Conservation (phyloP, 495 filamentous ascomycete genomes). For the Stereocaulon alpinum region DNA sequence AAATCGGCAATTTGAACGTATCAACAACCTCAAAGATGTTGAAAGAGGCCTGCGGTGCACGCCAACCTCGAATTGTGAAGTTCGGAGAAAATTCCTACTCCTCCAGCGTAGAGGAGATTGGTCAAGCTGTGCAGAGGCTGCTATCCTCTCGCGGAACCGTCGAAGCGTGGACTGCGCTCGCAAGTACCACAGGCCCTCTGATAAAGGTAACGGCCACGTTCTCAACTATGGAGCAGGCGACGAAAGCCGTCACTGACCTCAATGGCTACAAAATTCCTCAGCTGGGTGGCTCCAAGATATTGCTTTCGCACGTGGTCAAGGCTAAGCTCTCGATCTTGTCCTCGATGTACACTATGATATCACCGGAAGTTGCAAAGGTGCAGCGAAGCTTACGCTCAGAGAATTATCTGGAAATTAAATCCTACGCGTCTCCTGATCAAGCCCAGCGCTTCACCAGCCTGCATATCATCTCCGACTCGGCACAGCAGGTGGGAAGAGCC, state of each 20-base stretch:
- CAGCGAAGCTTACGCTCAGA: neutral
- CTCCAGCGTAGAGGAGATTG: neutral
- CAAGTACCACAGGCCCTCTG: neutral
- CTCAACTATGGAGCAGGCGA: slow-evolving; percentile 5
- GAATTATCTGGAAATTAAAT: slow-evolving; percentile 7
- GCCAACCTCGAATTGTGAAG: neutral
- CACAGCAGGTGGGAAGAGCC: slow-evolving; percentile 13
- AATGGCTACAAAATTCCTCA: slow-evolving; percentile 13
- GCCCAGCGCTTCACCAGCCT: slow-evolving; percentile 7
- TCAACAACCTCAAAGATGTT: neutral
- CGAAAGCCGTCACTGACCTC: slow-evolving; percentile 1
- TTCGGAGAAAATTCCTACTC: slow-evolving; percentile 10
- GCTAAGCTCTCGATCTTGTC: slow-evolving; percentile 11
- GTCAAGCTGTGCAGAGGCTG: slow-evolving; percentile 6
- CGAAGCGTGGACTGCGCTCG: slow-evolving; percentile 8
- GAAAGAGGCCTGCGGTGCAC: slow-evolving; percentile 7
- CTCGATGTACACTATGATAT: neutral
- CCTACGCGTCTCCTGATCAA: slow-evolving; percentile 1
- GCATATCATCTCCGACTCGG: slow-evolving; percentile 4
- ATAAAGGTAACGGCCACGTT: slow-evolving; percentile 14
- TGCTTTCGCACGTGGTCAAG: slow-evolving; percentile 10
- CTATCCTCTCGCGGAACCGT: slow-evolving; percentile 1
- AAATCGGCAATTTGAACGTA: slow-evolving; percentile 12
- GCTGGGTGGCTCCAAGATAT: slow-evolving; percentile 11
- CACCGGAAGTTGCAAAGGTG: neutral